Evolutionary conservation across 495 filamentous ascomycete genomes (phyloP), one percentile per base, ranked within the genome.

Genomic region (Neurospora sp.): DNA sequence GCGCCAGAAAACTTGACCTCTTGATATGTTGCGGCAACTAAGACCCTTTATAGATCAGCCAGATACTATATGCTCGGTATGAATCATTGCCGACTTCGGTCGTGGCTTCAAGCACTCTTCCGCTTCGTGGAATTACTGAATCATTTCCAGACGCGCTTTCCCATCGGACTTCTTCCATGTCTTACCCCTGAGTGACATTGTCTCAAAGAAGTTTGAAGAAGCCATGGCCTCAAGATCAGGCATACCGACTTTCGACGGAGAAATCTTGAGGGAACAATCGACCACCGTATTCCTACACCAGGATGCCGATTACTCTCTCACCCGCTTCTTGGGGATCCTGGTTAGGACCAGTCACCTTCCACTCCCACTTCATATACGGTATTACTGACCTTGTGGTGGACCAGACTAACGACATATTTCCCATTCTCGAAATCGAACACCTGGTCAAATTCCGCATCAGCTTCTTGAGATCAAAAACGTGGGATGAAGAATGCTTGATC

Each of bases 61-160:
- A 80, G 48, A 71, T 80, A 15, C 59, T 80, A 6, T 79, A 75
- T 45, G 73, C 74, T 36, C 76, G 77, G 78, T 79, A 69, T 4
- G 59, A 31, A 39, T 13, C 9, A 31, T 39, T 15, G 17, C 6
- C 4, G 17, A n/a, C 11, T 66, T 66, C 3, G 54, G 54, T 34
- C 54, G 54, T 66, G 54, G 28, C 54, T 66, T 66, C 15, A 66
- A 19, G n/a, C 34, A 24, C 5, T 2, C 21, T 38, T 54, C 40
- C 17, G 2, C 28, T 15, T 39, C 5, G 54, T 77, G 5, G 72
- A 43, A 70, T 34, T 28, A 31, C 28, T 66, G n/a, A 15, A 39
- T 6, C 8, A 36, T 54, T 10, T 34, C 8, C 54, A 79, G 78
- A 39, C 75, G 38, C 69, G 66, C 43, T 1, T 78, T 79, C 34